Percentiles rank a stretch among this genome's conserved stretches.
Evolutionary conservation across 257 asterid species (phyloP).

Genomic region (Solanum raphanifolium): DNA sequence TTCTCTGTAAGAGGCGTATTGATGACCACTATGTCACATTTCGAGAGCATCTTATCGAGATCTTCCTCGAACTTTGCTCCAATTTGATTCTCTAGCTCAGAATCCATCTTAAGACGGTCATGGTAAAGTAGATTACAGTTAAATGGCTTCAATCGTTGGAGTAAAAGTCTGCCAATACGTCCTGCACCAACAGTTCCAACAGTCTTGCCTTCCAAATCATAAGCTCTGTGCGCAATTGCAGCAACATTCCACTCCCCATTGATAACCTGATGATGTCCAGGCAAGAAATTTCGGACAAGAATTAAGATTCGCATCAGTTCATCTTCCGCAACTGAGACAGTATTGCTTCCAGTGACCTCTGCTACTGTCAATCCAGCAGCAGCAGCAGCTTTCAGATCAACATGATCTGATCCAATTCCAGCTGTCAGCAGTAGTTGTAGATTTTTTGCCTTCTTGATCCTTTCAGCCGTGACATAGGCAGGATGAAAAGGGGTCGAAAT

Average conservation of each 20-base stretch:
- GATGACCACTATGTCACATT: slow-evolving; percentile 83
- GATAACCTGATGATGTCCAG: slow-evolving; percentile 82
- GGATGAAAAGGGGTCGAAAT: slow-evolving; percentile 97
- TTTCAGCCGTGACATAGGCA: slow-evolving; percentile 92
- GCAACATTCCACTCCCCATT: slow-evolving; percentile 94
- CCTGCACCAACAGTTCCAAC: slow-evolving; percentile 99
- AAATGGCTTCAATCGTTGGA: slow-evolving; percentile 92
- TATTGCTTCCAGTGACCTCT: slow-evolving; percentile 95
- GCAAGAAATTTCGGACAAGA: slow-evolving; percentile 82
- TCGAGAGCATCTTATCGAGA: slow-evolving; percentile 84
- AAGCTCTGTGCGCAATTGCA: slow-evolving; percentile 77
- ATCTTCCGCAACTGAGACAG: slow-evolving; percentile 94
- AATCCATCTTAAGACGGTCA: slow-evolving; percentile 74
- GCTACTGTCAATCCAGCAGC: slow-evolving; percentile 96
- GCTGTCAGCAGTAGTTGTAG: slow-evolving; percentile 85
- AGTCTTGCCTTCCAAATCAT: slow-evolving; percentile 98
- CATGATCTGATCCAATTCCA: slow-evolving; percentile 94
- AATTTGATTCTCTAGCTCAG: slow-evolving; percentile 58
- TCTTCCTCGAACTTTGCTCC: slow-evolving; percentile 90
- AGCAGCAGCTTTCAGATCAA: slow-evolving; percentile 95
- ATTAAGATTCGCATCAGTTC: slow-evolving; percentile 96
- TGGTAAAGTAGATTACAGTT: slow-evolving; percentile 83
- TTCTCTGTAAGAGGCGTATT: slow-evolving; percentile 90
- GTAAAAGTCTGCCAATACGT: slow-evolving; percentile 72
- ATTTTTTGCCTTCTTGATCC: slow-evolving; percentile 88